Evolutionary conservation across 2,329 filamentous ascomycete genomes (phyloP), one percentile per base, ranked within the genome.

Genomic region (Didymella segeticola): DNA sequence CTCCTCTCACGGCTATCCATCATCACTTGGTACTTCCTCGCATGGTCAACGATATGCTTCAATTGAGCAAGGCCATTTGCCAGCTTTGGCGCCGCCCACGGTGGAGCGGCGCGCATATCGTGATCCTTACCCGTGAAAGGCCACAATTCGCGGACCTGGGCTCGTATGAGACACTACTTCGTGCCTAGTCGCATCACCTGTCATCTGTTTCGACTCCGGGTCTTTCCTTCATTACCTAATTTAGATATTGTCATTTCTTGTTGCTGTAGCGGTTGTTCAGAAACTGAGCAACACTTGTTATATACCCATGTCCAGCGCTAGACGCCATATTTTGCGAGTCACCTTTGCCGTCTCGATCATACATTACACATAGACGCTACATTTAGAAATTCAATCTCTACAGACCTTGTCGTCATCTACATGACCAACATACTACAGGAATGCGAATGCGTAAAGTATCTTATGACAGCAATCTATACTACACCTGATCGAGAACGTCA

Each of bases 1-100:
- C 4, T 61, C 62, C 19, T 41, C 62, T 20, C 61, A 65, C 17
- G 38, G 48, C 7, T 72, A 69, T 12, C 27, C 45, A 9, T 23
- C 51, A 5, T 27, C 51, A 22, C 51, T 39, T 17, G 19, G 34
- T 19, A 17, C 39, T 5, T 23, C 31, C 23, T 34, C 51, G 1
- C 45, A 20, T 12, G 41, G 23, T 23, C 51, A 39, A 17, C 33
- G n/a, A 36, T 54, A 49, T 39, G 19, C 33, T 43, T 53, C 58
- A 6, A 62, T 64, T 11, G 53, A 61, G 11, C 59, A 60, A 30
- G 43, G 45, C 2, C 52, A 50, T 26, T n/a, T 54, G 23, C 46
- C 45, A 36, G 36, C 34, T 22, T 23, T 42, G 31, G 39, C 39
- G 29, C 53, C 48, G 9, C 15, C 30, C 17, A 47, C 48, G 1